A percentile compares a stretch with the other conserved stretches of the same genome.
phyloP scores from a whole-genome alignment of 2,329 filamentous ascomycete genomes.

The Neospermospora avenae region DNA sequence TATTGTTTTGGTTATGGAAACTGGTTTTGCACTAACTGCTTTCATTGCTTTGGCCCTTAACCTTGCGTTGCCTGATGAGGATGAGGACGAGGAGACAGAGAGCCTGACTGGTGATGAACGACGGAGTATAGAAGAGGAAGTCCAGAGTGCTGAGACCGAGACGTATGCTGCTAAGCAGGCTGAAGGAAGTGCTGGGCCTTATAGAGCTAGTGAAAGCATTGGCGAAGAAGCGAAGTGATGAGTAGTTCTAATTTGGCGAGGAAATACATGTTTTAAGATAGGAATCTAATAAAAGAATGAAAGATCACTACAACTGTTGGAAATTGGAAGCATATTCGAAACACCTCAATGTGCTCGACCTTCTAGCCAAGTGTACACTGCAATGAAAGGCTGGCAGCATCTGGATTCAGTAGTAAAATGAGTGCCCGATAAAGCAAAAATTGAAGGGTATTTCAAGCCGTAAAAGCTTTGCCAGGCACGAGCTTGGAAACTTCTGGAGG shows the following conservation, averaged over 20 bases:
- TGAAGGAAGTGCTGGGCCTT: background rate
- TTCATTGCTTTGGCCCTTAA: conserved; percentile 73
- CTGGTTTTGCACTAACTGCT: conserved; percentile 72
- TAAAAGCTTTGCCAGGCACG: no score
- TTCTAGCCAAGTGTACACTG: no score
- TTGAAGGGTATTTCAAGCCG: no score
- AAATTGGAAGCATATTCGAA: no score
- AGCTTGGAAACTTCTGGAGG: no score
- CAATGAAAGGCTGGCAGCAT: no score
- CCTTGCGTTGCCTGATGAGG: conserved; percentile 67
- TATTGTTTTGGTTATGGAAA: conserved; percentile 69
- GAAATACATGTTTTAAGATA: background rate
- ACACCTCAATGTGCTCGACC: no score
- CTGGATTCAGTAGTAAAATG: no score
- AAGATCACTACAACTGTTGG: background rate
- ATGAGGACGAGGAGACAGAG: conserved; percentile 55
- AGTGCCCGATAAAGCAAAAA: no score
- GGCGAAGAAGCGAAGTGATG: conserved; percentile 1
- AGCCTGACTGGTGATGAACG: conserved; percentile 28
- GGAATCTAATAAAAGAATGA: background rate
- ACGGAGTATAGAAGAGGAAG: conserved; percentile 13
- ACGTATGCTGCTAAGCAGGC: conserved; percentile 2
- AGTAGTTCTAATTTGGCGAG: background rate
- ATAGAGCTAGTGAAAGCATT: conserved; percentile 2
- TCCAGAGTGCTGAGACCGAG: background rate